phyloP scores from a whole-genome alignment of 371 early-diverging fungal species.

The Apophysomyces elegans region DNA sequence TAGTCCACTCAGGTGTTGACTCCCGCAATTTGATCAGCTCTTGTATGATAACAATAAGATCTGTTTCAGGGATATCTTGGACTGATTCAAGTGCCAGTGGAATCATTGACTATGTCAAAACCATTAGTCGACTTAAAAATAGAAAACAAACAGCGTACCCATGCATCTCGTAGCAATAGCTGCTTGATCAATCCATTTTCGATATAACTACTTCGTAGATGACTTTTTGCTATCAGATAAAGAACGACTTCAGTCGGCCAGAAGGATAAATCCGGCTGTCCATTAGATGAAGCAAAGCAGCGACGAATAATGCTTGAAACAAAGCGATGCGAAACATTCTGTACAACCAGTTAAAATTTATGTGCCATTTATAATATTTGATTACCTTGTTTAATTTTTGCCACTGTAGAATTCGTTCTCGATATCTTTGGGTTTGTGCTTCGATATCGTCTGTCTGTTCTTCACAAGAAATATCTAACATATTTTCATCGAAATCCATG shows the following conservation, averaged over 20 bases:
- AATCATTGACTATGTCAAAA: constrained; percentile 30
- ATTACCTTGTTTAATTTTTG: constrained; percentile 1
- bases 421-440: constrained; percentile 6
- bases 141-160: constrained; percentile 33
- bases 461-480: background rate
- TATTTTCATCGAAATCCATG: constrained; percentile 21
- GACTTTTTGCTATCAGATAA: constrained; percentile 52
- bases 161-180: constrained; percentile 57
- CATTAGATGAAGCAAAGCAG: constrained; percentile 31
- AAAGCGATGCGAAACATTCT: constrained; percentile 58
- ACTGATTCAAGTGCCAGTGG: constrained; percentile 55
- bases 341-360: constrained; percentile 10
- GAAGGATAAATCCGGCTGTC: constrained; percentile 44
- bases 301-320: constrained; percentile 45
- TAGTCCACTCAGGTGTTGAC: constrained; percentile 21
- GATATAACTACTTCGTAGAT: constrained; percentile 53
- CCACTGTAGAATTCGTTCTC: constrained; percentile 9
- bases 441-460: background rate
- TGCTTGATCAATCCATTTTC: constrained; percentile 53
- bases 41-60: constrained; percentile 51
- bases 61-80: constrained; percentile 64
- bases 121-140: background rate
- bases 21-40: constrained; percentile 23
- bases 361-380: background rate
- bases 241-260: constrained; percentile 59